Conservation (phyloP, 1,284 basidiomycete species). For the Paramarasmius palmivorus region DNA sequence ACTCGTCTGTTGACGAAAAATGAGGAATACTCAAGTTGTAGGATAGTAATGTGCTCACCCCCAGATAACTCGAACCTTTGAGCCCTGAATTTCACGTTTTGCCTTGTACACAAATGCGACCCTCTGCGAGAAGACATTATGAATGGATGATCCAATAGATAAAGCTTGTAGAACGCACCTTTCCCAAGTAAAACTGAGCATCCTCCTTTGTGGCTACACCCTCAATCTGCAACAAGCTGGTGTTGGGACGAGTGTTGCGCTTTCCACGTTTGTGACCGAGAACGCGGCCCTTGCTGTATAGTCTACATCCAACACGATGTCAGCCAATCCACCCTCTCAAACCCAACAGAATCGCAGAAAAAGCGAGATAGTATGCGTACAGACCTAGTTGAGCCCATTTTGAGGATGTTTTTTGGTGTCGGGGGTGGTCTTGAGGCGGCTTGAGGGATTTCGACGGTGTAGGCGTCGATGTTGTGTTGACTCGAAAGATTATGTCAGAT, state of each 20-base stretch:
- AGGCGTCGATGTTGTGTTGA: too few relatives aligned
- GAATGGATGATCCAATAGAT: constrained; percentile 8
- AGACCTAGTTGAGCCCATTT: constrained; percentile 80
- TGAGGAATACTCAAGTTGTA: constrained; percentile 1
- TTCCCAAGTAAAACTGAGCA: constrained; percentile 97
- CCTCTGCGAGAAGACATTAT: constrained; percentile 55
- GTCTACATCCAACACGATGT: constrained; percentile 57
- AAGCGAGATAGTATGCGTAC: constrained; percentile 30
- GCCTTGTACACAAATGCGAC: constrained; percentile 98
- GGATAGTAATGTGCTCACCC: constrained; percentile 50
- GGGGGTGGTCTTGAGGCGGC: too few relatives aligned
- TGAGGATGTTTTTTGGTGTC: constrained; percentile 17
- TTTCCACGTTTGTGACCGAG: constrained; percentile 98
- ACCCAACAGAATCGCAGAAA: constrained; percentile 18
- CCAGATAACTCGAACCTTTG: constrained; percentile 96
- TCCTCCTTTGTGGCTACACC: constrained; percentile 94
- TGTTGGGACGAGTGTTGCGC: constrained; percentile 94
- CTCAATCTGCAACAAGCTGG: constrained; percentile 96
- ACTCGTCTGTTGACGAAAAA: constrained; percentile 60
- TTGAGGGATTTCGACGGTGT: too few relatives aligned
- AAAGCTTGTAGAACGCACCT: constrained; percentile 58
- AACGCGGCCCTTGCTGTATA: constrained; percentile 97
- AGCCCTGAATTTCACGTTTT: constrained; percentile 89
- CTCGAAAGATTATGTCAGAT: too few relatives aligned
- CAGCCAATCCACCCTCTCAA: constrained; percentile 37